Conservation (phyloP, 2,329 filamentous ascomycete species). For the Aspergillus brasiliensis region DNA sequence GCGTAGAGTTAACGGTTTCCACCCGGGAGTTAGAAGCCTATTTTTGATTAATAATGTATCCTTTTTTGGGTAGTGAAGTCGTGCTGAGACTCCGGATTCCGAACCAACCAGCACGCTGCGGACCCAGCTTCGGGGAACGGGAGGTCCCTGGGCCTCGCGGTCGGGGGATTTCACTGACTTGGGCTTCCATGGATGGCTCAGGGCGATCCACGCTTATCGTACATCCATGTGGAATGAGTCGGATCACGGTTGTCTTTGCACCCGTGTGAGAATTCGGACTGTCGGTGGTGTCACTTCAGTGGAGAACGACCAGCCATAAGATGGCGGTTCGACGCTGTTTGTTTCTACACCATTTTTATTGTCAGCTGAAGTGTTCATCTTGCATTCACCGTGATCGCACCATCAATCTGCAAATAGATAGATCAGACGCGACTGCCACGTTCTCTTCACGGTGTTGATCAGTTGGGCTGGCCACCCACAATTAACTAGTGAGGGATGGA, state of each 20-base stretch:
- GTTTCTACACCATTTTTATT: background rate
- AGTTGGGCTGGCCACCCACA: background rate
- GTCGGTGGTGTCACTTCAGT: background rate
- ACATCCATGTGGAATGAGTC: background rate
- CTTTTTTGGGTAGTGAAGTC: background rate
- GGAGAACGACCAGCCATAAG: too few relatives aligned
- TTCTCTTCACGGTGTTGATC: too few relatives aligned
- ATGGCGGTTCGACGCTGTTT: background rate
- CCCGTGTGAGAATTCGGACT: background rate
- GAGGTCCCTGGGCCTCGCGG: background rate
- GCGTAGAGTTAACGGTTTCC: background rate
- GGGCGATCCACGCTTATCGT: background rate
- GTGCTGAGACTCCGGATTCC: constrained; percentile 3
- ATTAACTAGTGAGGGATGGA: background rate
- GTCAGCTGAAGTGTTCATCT: background rate
- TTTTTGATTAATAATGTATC: background rate
- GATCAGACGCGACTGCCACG: background rate
- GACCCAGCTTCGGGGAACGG: background rate
- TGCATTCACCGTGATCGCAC: background rate
- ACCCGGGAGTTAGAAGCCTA: background rate
- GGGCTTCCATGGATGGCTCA: background rate
- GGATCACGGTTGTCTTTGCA: background rate
- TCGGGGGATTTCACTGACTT: background rate
- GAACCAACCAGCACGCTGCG: constrained; percentile 3
- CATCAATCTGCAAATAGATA: background rate